Evolutionary conservation across 73 alveolate genomes (phyloP).

Genomic region (Uronychia setigera): DNA sequence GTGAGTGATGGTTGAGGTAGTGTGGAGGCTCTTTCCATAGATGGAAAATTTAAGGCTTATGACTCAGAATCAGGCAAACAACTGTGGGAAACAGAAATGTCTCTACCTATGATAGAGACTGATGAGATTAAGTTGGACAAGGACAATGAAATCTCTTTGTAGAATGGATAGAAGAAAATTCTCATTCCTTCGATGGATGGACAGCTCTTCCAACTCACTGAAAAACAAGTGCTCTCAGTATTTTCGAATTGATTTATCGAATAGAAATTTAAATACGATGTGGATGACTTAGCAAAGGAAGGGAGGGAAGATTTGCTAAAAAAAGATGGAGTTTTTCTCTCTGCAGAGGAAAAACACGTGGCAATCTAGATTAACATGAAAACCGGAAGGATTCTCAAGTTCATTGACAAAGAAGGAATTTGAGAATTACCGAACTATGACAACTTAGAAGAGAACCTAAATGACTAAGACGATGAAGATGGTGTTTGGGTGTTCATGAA

Average conservation of each 20-base stretch:
- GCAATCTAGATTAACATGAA: background rate
- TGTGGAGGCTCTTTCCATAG: too few species aligned
- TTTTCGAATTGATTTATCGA: too few species aligned
- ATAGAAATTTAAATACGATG: background rate
- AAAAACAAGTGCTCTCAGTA: background rate
- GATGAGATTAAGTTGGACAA: background rate
- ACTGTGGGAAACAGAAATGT: too few species aligned
- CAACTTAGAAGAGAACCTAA: background rate
- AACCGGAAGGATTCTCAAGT: background rate
- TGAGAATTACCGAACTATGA: background rate
- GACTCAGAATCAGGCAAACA: too few species aligned
- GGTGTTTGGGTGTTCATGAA: background rate
- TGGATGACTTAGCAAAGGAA: background rate
- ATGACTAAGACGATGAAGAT: background rate
- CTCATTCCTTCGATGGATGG: background rate
- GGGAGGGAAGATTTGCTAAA: background rate
- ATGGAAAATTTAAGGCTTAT: too few species aligned
- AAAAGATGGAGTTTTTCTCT: background rate
- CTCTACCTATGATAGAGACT: too few species aligned
- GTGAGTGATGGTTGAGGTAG: too few species aligned
- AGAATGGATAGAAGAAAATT: background rate
- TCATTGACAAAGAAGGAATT: background rate
- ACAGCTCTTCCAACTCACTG: background rate
- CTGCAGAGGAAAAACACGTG: background rate
- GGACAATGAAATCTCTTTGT: background rate